These are phyloP conservation scores for Lepidium sativum DNA, from an alignment of 345 rosid species.

Conservation along the genomic window DNA sequence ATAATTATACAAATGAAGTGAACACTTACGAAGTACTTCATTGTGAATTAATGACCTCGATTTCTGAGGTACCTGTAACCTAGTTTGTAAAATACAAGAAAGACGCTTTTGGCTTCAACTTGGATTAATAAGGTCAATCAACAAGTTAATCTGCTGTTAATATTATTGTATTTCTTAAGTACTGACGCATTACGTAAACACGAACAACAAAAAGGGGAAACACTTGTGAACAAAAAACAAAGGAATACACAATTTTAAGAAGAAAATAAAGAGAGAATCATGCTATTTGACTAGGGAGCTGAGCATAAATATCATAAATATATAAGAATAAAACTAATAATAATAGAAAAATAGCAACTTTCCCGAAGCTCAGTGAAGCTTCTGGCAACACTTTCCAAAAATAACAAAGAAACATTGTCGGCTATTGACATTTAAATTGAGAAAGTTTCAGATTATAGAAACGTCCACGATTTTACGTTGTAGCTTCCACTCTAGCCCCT, in stretches of 20 bases:
- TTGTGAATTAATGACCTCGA: background rate
- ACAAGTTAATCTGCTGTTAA: background rate
- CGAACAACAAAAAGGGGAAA: background rate
- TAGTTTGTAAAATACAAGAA: slow-evolving; percentile 2
- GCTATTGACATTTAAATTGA: slow-evolving; percentile 2
- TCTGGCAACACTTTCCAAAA: slow-evolving; percentile 26
- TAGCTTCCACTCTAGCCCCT: too few relatives aligned
- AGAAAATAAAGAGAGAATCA: background rate
- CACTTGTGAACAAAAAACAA: background rate
- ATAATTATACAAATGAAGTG: too few relatives aligned
- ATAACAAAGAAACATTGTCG: slow-evolving; percentile 22
- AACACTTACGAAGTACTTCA: too few relatives aligned
- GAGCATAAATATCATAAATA: slow-evolving; percentile 2
- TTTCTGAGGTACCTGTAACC: background rate
- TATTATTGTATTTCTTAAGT: background rate
- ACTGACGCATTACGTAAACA: background rate
- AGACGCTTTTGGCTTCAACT: slow-evolving; percentile 11
- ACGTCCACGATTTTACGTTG: slow-evolving; percentile 15
- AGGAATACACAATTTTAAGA: background rate
- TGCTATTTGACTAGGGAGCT: slow-evolving; percentile 14
- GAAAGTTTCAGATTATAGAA: slow-evolving; percentile 21
- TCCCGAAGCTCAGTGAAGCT: slow-evolving; percentile 24
- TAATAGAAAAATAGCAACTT: slow-evolving; percentile 19
- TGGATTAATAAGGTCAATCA: background rate
- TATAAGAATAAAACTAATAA: background rate